Evolutionary conservation across 305 asterid genomes (phyloP).

Genomic region (Fraxinus paxiana): DNA sequence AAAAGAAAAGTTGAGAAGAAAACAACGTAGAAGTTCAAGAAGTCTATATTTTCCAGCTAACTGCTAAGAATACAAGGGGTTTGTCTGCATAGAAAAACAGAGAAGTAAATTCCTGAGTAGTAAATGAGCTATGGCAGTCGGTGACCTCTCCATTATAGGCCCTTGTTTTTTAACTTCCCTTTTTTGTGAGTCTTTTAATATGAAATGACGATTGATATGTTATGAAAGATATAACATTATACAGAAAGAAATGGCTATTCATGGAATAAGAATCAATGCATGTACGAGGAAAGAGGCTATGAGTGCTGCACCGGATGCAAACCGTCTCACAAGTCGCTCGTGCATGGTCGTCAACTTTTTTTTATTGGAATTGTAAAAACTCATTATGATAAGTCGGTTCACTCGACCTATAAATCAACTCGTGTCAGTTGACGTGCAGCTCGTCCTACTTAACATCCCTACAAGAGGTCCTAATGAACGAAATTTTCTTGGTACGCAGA

Average conservation of each 20-base stretch:
- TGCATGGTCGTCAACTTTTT: not conserved
- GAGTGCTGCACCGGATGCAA: not conserved
- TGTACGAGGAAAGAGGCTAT: not conserved
- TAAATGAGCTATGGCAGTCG: constrained; percentile 49
- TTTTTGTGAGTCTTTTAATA: not conserved
- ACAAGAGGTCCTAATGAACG: not conserved
- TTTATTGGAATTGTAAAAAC: not conserved
- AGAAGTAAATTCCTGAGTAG: constrained; percentile 45
- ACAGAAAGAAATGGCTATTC: not conserved
- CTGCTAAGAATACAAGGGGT: constrained; percentile 35
- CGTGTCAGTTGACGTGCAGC: not conserved
- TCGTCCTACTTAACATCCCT: not conserved
- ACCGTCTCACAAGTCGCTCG: not conserved
- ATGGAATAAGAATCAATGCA: not conserved
- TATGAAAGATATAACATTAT: not conserved
- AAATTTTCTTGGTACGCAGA: not conserved
- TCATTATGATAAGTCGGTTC: not conserved
- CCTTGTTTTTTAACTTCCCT: not conserved
- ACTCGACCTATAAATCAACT: not conserved
- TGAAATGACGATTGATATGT: not conserved
- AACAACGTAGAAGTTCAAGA: constrained; percentile 37
- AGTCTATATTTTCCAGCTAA: constrained; percentile 34
- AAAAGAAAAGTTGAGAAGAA: constrained; percentile 45
- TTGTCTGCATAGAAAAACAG: constrained; percentile 44
- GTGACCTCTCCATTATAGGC: constrained; percentile 33